Conservation (phyloP, 2,329 filamentous ascomycete genomes). For the Talaromyces atroroseus region DNA sequence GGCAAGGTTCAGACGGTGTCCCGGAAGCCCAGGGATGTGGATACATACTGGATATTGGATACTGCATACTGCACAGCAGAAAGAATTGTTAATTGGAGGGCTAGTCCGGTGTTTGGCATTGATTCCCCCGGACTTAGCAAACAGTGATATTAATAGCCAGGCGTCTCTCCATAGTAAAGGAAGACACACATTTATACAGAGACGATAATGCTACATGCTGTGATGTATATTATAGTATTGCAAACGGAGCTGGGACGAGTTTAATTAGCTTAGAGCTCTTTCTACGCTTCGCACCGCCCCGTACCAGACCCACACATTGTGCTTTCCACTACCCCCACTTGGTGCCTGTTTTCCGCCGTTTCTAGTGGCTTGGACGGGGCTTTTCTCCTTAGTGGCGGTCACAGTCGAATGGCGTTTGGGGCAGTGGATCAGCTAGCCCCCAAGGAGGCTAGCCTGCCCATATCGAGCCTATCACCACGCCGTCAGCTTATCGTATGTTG, state of each 20-base stretch:
- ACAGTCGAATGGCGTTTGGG: background rate
- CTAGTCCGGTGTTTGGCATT: background rate
- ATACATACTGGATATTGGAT: too few relatives aligned
- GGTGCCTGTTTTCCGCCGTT: background rate
- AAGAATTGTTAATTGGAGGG: background rate
- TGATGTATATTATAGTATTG: too few relatives aligned
- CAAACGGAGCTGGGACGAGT: too few relatives aligned
- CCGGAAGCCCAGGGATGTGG: constrained; percentile 13
- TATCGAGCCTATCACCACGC: too few relatives aligned
- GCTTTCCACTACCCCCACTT: too few relatives aligned
- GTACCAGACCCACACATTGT: constrained; percentile 4
- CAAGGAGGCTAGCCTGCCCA: background rate
- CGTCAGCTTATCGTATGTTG: background rate
- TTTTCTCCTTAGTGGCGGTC: background rate
- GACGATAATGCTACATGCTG: too few relatives aligned
- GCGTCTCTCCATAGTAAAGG: background rate
- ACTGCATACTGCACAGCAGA: background rate
- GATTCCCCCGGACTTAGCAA: background rate
- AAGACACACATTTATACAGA: background rate
- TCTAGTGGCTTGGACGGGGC: background rate
- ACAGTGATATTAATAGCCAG: background rate
- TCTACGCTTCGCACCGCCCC: constrained; percentile 13
- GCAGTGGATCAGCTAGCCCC: background rate
- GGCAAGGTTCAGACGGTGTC: constrained; percentile 1
- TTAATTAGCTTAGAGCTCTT: background rate